Conservation (phyloP, 371 early-diverging fungal genomes). For the Umbelopsis sp. region DNA sequence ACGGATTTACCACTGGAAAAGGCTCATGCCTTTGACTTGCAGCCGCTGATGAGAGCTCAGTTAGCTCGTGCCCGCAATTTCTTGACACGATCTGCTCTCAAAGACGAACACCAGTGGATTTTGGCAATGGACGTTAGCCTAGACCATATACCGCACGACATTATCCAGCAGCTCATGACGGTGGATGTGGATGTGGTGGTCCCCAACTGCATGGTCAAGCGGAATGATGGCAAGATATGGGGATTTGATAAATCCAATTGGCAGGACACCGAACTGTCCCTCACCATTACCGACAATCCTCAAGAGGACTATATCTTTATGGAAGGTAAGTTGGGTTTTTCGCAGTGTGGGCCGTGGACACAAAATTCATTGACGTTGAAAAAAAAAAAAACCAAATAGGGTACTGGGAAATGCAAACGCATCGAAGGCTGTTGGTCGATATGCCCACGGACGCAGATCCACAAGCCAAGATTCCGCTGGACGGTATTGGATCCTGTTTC, state of each 20-base stretch:
- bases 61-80: conserved; percentile 50
- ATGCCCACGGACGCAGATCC: conserved; percentile 9
- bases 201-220: conserved; percentile 49
- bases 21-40: conserved; percentile 41
- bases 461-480: conserved; percentile 38
- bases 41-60: conserved; percentile 42
- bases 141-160: conserved; percentile 42
- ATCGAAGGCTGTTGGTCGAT: conserved; percentile 37
- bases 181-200: conserved; percentile 54
- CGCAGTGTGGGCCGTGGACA: too few species aligned
- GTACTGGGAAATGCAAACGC: conserved; percentile 34
- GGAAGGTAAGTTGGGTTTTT: conserved; percentile 14
- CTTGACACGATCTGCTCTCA: conserved; percentile 41
- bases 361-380: too few species aligned
- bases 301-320: conserved; percentile 28
- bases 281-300: conserved; percentile 38
- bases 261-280: conserved; percentile 56
- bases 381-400: background rate
- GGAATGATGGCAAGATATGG: conserved; percentile 20
- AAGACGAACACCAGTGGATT: conserved; percentile 55
- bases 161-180: conserved; percentile 50
- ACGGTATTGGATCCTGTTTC: conserved; percentile 60
- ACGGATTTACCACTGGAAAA: conserved; percentile 32
- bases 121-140: conserved; percentile 61
- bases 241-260: conserved; percentile 57